Conservation (phyloP, 2,329 filamentous ascomycete genomes). For the Elsinoe ampelina region DNA sequence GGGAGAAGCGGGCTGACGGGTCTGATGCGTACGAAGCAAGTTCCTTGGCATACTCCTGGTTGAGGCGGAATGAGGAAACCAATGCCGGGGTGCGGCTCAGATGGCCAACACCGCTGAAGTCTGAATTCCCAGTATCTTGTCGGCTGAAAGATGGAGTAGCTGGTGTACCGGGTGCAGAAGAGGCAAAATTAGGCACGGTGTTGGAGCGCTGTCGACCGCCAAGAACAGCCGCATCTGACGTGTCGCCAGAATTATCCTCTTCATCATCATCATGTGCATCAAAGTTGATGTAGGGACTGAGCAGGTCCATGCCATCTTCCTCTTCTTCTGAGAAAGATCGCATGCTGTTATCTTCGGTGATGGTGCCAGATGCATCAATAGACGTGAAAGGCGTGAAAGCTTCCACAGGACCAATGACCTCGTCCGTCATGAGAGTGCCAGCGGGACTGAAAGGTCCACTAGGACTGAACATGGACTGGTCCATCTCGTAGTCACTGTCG, state of each 20-base stretch:
- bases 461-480: conserved; percentile 9
- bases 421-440: conserved; percentile 14
- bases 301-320: conserved; percentile 59
- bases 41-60: conserved; percentile 42
- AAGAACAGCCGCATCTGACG: conserved; percentile 24
- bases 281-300: conserved; percentile 49
- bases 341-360: conserved; percentile 14
- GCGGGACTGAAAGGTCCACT: conserved; percentile 13
- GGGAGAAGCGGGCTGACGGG: conserved; percentile 54
- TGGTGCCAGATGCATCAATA: conserved; percentile 14
- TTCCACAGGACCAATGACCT: conserved; percentile 16
- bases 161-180: conserved; percentile 9
- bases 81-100: conserved; percentile 53
- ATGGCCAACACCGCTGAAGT: conserved; percentile 41
- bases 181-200: conserved; percentile 40
- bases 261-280: conserved; percentile 55
- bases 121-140: not conserved
- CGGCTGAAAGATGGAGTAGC: conserved; percentile 2
- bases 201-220: conserved; percentile 39
- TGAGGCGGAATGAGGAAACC: conserved; percentile 67
- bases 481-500: conserved; percentile 14
- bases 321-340: conserved; percentile 34
- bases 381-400: conserved; percentile 17
- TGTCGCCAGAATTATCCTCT: conserved; percentile 37
- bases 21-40: conserved; percentile 49